Evolutionary conservation across 164 flowering plant species (phyloP).

Genomic region (Chimonanthus praecox): DNA sequence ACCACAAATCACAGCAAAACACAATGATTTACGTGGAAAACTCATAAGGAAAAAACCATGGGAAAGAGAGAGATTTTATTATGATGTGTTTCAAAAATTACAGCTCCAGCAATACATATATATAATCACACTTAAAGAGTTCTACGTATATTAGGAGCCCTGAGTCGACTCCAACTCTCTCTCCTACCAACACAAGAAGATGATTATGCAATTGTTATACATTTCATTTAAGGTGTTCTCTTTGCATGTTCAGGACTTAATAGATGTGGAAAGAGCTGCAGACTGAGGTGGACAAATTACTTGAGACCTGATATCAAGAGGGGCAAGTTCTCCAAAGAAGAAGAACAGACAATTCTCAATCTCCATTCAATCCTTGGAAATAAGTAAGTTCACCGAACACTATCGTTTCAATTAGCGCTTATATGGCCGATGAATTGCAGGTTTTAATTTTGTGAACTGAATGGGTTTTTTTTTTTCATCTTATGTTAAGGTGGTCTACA

Average conservation of each 20-base stretch:
- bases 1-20: too few species aligned
- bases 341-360: constrained; percentile 60
- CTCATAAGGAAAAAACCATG: too few species aligned
- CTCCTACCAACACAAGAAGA: not conserved
- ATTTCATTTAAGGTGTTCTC: not conserved
- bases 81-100: too few species aligned
- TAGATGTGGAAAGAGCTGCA: constrained; percentile 69
- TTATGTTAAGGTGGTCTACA: constrained; percentile 59
- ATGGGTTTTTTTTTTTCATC: not conserved
- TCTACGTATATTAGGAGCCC: not conserved
- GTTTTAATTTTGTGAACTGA: constrained; percentile 23
- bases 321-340: constrained; percentile 53
- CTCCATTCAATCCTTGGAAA: constrained; percentile 67
- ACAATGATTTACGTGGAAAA: too few species aligned
- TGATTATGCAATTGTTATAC: too few species aligned
- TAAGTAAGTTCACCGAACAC: constrained; percentile 32
- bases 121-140: not conserved
- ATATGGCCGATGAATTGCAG: not conserved
- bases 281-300: constrained; percentile 65
- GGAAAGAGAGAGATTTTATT: too few species aligned
- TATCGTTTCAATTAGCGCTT: not conserved
- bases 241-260: constrained; percentile 38
- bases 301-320: constrained; percentile 68
- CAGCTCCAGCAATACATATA: not conserved
- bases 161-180: constrained; percentile 1